phyloP scores from a whole-genome alignment of 2,329 filamentous ascomycete genomes.

The Aspergillus sp. region DNA sequence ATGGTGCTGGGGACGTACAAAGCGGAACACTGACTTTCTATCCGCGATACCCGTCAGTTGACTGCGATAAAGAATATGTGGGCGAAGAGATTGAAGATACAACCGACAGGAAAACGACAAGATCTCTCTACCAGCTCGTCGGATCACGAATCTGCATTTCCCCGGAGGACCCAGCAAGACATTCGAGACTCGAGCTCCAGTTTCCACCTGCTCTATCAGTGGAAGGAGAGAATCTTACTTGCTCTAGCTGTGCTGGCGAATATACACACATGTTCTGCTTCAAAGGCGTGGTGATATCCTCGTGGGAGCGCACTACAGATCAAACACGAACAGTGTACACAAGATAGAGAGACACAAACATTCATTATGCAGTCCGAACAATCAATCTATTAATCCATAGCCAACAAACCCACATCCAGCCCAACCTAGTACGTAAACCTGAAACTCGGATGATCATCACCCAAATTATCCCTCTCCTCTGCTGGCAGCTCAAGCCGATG shows the following conservation, averaged over 20 bases:
- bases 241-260: too few species aligned
- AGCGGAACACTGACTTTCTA: slow-evolving; percentile 63
- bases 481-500: slow-evolving; percentile 30
- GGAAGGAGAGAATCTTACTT: too few species aligned
- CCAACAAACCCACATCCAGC: neutral
- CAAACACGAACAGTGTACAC: neutral
- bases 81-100: slow-evolving; percentile 19
- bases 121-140: slow-evolving; percentile 13
- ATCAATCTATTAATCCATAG: neutral
- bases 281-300: slow-evolving; percentile 24
- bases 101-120: neutral
- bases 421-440: slow-evolving; percentile 25
- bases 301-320: slow-evolving; percentile 18
- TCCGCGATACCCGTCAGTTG: slow-evolving; percentile 56
- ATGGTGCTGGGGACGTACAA: slow-evolving; percentile 46
- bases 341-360: neutral
- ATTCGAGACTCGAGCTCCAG: neutral
- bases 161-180: neutral
- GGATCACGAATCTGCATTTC: neutral
- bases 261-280: slow-evolving; percentile 25
- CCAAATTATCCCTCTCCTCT: slow-evolving; percentile 38
- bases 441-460: slow-evolving; percentile 40
- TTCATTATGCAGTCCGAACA: neutral
- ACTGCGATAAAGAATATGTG: slow-evolving; percentile 36
- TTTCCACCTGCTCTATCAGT: neutral